These are phyloP conservation scores for Solanum gandarillasii DNA, from an alignment of 257 asterid genomes.

Conservation along the genomic window DNA sequence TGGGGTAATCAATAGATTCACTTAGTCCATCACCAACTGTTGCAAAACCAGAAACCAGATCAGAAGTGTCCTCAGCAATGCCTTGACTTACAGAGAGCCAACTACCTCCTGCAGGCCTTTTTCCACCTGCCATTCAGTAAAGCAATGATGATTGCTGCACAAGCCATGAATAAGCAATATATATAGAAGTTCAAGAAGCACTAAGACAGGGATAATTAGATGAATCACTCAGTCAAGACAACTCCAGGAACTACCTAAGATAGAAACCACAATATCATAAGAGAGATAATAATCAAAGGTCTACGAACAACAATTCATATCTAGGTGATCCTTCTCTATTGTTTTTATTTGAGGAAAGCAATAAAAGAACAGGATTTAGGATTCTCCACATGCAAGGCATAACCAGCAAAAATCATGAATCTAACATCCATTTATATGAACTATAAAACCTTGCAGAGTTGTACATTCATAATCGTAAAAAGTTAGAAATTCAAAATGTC, in stretches of 20 bases:
- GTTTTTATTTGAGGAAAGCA: background rate
- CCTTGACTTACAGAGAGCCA: conserved; percentile 98
- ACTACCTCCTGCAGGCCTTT: conserved; percentile 61
- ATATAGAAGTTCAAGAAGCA: conserved; percentile 3
- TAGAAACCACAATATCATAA: background rate
- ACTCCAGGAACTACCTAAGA: background rate
- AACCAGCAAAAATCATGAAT: background rate
- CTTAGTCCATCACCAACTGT: conserved; percentile 87
- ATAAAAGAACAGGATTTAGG: background rate
- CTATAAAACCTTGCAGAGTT: background rate
- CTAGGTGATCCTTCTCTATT: background rate
- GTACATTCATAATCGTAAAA: background rate
- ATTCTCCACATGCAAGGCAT: background rate
- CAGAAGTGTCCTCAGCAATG: conserved; percentile 88
- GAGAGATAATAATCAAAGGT: background rate
- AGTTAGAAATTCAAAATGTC: background rate
- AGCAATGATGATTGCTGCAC: background rate
- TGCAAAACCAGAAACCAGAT: conserved; percentile 93
- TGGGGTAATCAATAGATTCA: conserved; percentile 79
- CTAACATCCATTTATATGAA: background rate
- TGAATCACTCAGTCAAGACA: background rate
- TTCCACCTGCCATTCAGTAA: conserved; percentile 39
- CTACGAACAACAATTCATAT: background rate
- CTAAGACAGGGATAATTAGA: background rate
- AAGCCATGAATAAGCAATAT: background rate